Evolutionary conservation across 1,284 basidiomycete species (phyloP).

Genomic region (Chondrostereum purpureum): DNA sequence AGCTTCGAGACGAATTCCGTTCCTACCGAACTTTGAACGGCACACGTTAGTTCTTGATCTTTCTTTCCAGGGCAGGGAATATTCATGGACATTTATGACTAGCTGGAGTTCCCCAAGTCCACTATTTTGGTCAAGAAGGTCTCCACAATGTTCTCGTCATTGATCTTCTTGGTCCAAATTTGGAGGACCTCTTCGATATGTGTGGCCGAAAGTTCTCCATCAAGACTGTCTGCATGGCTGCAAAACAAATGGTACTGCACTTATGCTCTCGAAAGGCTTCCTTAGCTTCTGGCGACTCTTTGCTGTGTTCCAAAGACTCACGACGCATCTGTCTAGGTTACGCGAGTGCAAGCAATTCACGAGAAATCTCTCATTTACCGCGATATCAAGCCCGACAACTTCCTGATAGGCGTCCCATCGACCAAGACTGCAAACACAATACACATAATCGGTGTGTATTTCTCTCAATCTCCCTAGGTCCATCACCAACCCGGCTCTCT

Average conservation of each 20-base stretch:
- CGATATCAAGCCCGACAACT: slow-evolving; percentile 99
- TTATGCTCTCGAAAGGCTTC: too few relatives aligned
- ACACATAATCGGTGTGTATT: slow-evolving; percentile 77
- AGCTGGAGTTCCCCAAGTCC: slow-evolving; percentile 95
- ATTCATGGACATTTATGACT: slow-evolving; percentile 9
- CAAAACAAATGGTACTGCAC: slow-evolving; percentile 89
- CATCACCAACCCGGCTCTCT: slow-evolving; percentile 5
- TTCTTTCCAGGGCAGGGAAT: slow-evolving; percentile 4
- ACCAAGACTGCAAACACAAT: slow-evolving; percentile 88
- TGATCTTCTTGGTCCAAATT: slow-evolving; percentile 91
- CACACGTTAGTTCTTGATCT: slow-evolving; percentile 72
- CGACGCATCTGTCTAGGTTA: slow-evolving; percentile 61
- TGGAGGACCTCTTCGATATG: slow-evolving; percentile 98
- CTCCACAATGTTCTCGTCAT: slow-evolving; percentile 97
- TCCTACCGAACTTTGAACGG: slow-evolving; percentile 94
- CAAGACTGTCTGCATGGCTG: slow-evolving; percentile 98
- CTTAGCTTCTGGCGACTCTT: slow-evolving; percentile 9
- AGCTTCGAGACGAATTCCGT: slow-evolving; percentile 94
- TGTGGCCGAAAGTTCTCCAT: slow-evolving; percentile 95
- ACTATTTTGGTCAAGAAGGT: slow-evolving; percentile 98
- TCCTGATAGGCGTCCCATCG: slow-evolving; percentile 91
- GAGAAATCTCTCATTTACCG: slow-evolving; percentile 98
- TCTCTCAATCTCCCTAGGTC: slow-evolving; percentile 6
- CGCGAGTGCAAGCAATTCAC: slow-evolving; percentile 95
- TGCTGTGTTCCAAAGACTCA: not conserved